Percentiles rank a stretch among this genome's conserved stretches.
Conservation (phyloP, 2,329 filamentous ascomycete genomes). For the Nigrospora osmanthi region DNA sequence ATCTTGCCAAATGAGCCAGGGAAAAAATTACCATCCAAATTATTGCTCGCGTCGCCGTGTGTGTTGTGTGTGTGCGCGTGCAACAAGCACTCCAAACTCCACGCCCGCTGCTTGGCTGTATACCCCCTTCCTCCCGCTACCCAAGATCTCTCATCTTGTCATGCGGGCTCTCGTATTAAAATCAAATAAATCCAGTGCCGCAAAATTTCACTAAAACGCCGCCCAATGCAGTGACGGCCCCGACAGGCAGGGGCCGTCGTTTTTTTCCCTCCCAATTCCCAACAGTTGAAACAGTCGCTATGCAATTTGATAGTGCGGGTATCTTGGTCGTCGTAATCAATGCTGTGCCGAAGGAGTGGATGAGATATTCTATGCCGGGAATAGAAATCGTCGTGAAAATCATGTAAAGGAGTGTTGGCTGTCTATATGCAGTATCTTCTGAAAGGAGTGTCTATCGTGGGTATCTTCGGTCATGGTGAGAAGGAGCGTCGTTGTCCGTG, state of each 20-base stretch:
- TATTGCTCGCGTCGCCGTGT: neutral
- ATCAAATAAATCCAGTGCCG: constrained; percentile 6
- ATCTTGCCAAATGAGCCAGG: neutral
- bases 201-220: constrained; percentile 18
- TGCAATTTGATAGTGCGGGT: constrained; percentile 39
- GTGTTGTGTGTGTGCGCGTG: neutral
- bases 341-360: constrained; percentile 24
- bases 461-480: constrained; percentile 25
- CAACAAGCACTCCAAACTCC: neutral
- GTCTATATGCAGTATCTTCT: constrained; percentile 21
- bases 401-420: constrained; percentile 22
- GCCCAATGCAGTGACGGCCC: constrained; percentile 23
- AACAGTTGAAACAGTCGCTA: constrained; percentile 41
- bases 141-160: neutral
- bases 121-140: neutral
- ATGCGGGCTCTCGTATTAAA: neutral
- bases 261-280: constrained; percentile 17
- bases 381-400: constrained; percentile 26
- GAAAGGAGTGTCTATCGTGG: constrained; percentile 38
- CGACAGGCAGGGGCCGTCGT: constrained; percentile 14
- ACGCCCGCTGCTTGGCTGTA: neutral
- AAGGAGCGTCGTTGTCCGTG: constrained; percentile 25
- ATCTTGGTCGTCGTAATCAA: constrained; percentile 24
- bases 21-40: neutral
- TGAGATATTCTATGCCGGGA: constrained; percentile 23